A percentile compares a stretch with the other conserved stretches of the same genome.
Conservation (phyloP, 148 eudicot species). For the Vaccinium corymbosum region DNA sequence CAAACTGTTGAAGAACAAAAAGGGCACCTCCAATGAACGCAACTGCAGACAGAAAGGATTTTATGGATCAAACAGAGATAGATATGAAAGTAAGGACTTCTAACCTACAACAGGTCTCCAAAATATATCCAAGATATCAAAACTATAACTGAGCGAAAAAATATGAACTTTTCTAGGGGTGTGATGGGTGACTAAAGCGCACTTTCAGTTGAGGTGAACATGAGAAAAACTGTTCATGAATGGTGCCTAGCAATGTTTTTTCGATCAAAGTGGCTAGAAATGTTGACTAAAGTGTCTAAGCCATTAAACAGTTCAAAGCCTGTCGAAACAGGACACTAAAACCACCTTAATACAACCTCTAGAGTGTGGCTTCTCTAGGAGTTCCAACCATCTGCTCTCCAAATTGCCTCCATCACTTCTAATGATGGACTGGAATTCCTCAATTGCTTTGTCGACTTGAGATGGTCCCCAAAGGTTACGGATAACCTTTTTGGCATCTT, state of each 20-base stretch:
- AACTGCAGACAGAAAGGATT: conserved; percentile 42
- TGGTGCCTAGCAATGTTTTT: not conserved
- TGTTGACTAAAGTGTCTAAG: not conserved
- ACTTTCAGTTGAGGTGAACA: not conserved
- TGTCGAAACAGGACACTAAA: not conserved
- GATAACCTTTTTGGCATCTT: conserved; percentile 16
- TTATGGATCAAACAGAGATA: conserved; percentile 9
- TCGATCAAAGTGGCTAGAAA: not conserved
- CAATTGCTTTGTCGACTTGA: conserved; percentile 62
- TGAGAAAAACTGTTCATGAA: not conserved
- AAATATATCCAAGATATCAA: not conserved
- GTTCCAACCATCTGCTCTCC: conserved; percentile 66
- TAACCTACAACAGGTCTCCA: not conserved
- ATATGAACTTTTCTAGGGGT: not conserved
- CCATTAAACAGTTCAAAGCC: not conserved
- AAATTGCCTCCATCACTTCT: conserved; percentile 40
- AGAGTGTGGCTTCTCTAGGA: conserved; percentile 68
- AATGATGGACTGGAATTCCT: conserved; percentile 58
- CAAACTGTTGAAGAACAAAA: conserved; percentile 75
- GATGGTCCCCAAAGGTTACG: conserved; percentile 61
- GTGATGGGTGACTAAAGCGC: not conserved
- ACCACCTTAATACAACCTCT: conserved; percentile 58
- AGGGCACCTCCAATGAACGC: conserved; percentile 73
- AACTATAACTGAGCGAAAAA: not conserved
- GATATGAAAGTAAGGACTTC: not conserved